Evolutionary conservation across 2,329 filamentous ascomycete genomes (phyloP), one percentile per base, ranked within the genome.

Genomic region (Didymella segeticola): DNA sequence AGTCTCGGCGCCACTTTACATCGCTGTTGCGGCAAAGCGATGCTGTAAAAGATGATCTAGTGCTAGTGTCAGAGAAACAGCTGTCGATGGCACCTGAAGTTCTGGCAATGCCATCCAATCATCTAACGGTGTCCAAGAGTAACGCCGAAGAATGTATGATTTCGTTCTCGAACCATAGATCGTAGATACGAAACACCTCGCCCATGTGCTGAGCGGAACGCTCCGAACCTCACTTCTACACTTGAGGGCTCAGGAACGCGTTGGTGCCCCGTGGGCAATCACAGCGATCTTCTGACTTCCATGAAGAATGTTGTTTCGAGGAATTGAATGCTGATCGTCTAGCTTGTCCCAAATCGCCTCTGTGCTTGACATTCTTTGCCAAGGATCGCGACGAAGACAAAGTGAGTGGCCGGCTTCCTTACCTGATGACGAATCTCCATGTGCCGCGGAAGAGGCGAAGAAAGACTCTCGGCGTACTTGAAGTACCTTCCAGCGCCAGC

Each of bases 121-220:
- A 15, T 12, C n/a, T 19, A 15, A 11, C n/a, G 30, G 11, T 20
- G 15, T n/a, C 7, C 14, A 15, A n/a, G 10, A 46, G 26, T 41
- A 46, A 11, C 4, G 19, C 49, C 49, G 49, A 52, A 43, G 49
- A 53, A 53, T 53, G 49, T 19, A 29, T 5, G 22, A 17, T 22
- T 7, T n/a, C 4, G 19, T 26, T 36, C n/a, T 36, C 29, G n/a
- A 41, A 30, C 23, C n/a, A 36, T 8, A 23, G 17, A 36, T 30
- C 11, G 3, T 11, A 29, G 8, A 38, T 33, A 33, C 42, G 15
- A 25, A 25, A 48, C 17, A 17, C 25, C 23, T 47, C 19, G 36
- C 36, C 43, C 17, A 25, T 2, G 7, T 22, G 19, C 36, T 8
- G 19, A 19, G 17, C 30, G 30, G 37, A 37, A 42, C 19, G 20